phyloP scores from a whole-genome alignment of 108 stramenopile genomes.

The Nitzschia sp. region DNA sequence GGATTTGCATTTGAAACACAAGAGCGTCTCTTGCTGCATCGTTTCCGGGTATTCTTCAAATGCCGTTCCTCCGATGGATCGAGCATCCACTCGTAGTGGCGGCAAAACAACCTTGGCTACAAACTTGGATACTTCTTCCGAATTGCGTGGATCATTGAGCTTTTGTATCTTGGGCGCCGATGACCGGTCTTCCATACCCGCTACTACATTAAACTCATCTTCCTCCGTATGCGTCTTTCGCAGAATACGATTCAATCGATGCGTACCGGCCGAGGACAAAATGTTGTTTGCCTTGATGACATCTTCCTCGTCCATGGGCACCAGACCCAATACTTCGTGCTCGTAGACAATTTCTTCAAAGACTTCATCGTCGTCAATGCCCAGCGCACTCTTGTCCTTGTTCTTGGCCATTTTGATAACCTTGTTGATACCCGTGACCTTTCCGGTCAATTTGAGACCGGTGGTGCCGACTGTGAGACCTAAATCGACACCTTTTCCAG shows the following conservation, averaged over 20 bases:
- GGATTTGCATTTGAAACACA: conserved; percentile 43
- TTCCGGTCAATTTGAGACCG: conserved; percentile 17
- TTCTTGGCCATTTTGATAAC: conserved; percentile 14
- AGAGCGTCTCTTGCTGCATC: conserved; percentile 51
- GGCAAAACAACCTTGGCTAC: conserved; percentile 51
- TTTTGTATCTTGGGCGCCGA: conserved; percentile 33
- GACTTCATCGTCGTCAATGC: conserved; percentile 14
- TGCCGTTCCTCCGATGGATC: conserved; percentile 49
- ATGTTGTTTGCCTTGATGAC: conserved; percentile 55
- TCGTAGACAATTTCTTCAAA: conserved; percentile 23
- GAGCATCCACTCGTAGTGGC: conserved; percentile 46
- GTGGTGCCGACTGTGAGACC: conserved; percentile 19
- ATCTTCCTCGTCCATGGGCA: conserved; percentile 38
- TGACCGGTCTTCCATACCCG: conserved; percentile 22
- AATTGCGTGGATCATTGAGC: conserved; percentile 41
- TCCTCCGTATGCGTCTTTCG: conserved; percentile 40
- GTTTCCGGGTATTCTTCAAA: conserved; percentile 37
- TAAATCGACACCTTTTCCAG: conserved; percentile 16
- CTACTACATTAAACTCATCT: conserved; percentile 27
- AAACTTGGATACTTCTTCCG: conserved; percentile 42
- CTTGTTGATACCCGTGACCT: conserved; percentile 35
- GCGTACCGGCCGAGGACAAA: conserved; percentile 67
- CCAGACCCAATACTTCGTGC: conserved; percentile 9
- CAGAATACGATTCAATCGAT: conserved; percentile 71
- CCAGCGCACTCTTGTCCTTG: conserved; percentile 8